Percentiles rank a stretch among this genome's conserved stretches.
Evolutionary conservation across 2,329 filamentous ascomycete genomes (phyloP).

Genomic region (Exophiala sp.): DNA sequence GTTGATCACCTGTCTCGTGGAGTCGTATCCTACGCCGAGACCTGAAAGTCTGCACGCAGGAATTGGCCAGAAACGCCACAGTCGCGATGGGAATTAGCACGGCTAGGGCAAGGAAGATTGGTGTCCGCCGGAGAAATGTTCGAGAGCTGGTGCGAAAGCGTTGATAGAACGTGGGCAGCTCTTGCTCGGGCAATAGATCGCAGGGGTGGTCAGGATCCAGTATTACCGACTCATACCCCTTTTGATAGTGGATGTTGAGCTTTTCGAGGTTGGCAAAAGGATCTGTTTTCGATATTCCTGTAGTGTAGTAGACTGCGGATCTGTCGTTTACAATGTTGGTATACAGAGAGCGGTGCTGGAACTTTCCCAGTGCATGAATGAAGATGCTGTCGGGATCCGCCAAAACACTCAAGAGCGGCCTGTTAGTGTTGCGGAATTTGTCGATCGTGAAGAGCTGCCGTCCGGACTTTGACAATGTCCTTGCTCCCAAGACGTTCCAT

Average conservation of each 20-base stretch:
- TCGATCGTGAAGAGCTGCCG: constrained; percentile 86
- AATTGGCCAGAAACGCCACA: constrained; percentile 69
- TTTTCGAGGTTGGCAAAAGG: constrained; percentile 68
- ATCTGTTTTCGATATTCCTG: constrained; percentile 70
- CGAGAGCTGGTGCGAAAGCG: constrained; percentile 36
- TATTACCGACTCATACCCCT: constrained; percentile 71
- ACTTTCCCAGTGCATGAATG: constrained; percentile 70
- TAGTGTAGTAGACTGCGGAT: constrained; percentile 79
- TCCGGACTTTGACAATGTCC: constrained; percentile 77
- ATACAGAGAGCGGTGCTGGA: constrained; percentile 75
- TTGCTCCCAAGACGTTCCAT: constrained; percentile 81
- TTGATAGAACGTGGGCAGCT: constrained; percentile 36
- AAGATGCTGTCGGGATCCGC: constrained; percentile 84
- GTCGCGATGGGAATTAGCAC: constrained; percentile 73
- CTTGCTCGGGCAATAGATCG: constrained; percentile 40
- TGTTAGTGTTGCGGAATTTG: constrained; percentile 75
- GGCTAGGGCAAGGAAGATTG: constrained; percentile 61
- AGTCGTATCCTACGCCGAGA: constrained; percentile 71
- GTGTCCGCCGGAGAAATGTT: constrained; percentile 52
- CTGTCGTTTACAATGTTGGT: constrained; percentile 84
- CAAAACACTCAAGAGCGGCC: constrained; percentile 74
- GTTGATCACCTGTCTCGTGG: constrained; percentile 69
- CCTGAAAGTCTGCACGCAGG: constrained; percentile 70
- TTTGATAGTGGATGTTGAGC: constrained; percentile 68
- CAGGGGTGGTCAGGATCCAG: constrained; percentile 66